Conservation (phyloP, 2,329 filamentous ascomycete species). For the Chrysosporium keratinophilum region DNA sequence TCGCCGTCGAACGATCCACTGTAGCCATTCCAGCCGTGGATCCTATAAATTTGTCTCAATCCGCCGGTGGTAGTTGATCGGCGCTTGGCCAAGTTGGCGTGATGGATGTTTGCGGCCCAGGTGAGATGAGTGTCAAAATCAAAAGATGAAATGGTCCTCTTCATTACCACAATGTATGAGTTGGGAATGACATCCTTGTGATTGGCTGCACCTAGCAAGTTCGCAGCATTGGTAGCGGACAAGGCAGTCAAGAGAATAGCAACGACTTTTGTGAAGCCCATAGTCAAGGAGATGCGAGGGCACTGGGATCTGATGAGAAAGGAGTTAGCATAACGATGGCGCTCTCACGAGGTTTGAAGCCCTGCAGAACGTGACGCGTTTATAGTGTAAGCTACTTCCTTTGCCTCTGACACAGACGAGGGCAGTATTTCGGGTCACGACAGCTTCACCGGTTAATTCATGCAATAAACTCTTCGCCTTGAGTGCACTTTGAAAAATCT, state of each 20-base stretch:
- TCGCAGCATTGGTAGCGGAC: conserved; percentile 7
- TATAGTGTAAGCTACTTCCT: no score
- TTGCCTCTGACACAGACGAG: no score
- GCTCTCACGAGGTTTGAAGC: no score
- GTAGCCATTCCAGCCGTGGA: conserved; percentile 15
- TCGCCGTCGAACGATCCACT: conserved; percentile 13
- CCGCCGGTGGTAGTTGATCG: not conserved
- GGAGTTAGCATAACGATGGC: no score
- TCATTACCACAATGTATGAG: conserved; percentile 16
- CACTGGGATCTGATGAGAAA: no score
- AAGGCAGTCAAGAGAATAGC: not conserved
- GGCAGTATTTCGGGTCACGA: no score
- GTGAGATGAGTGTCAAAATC: conserved; percentile 13
- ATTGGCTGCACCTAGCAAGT: not conserved
- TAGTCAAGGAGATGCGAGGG: not conserved
- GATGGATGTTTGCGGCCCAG: conserved; percentile 13
- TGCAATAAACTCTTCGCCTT: no score
- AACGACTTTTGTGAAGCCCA: not conserved
- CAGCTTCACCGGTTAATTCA: no score
- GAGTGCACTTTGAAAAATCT: no score
- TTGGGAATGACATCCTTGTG: conserved; percentile 11
- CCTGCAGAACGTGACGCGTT: no score
- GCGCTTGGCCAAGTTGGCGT: conserved; percentile 3
- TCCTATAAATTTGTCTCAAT: conserved; percentile 11
- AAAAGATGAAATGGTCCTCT: conserved; percentile 5